These are phyloP conservation scores for Penicillium canariense DNA, from an alignment of 495 filamentous ascomycete species.

Conservation along the genomic window DNA sequence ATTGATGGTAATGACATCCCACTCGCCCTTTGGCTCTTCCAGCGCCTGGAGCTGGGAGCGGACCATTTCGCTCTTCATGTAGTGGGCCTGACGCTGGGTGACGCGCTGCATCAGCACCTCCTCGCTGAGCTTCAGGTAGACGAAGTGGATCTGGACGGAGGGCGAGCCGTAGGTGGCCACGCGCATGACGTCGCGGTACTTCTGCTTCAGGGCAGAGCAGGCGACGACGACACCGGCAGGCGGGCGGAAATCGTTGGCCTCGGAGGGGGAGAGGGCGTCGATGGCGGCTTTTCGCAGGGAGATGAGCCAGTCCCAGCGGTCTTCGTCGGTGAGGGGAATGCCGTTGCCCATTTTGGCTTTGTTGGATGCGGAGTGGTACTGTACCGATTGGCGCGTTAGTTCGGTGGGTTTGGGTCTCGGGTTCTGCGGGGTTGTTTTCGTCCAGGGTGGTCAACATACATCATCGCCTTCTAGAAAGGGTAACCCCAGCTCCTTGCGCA, in stretches of 20 bases:
- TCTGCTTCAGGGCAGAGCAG: conserved; percentile 93
- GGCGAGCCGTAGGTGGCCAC: conserved; percentile 77
- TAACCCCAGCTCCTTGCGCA: conserved; percentile 67
- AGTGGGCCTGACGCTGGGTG: conserved; percentile 71
- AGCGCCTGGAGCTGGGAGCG: conserved; percentile 82
- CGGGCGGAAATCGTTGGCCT: conserved; percentile 40
- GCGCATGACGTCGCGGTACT: conserved; percentile 96
- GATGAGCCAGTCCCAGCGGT: conserved; percentile 99
- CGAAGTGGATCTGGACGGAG: conserved; percentile 81
- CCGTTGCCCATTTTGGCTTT: conserved; percentile 91
- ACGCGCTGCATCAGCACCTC: conserved; percentile 74
- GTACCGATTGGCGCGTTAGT: conserved; percentile 7
- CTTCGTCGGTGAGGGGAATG: conserved; percentile 85
- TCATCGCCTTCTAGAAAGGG: conserved; percentile 96
- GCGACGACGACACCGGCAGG: conserved; percentile 85
- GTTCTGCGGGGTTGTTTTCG: conserved; percentile 10
- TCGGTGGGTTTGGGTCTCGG: conserved; percentile 9
- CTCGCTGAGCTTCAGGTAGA: conserved; percentile 81
- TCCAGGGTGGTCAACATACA: conserved; percentile 54
- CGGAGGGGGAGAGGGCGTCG: conserved; percentile 54
- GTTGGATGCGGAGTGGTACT: conserved; percentile 86
- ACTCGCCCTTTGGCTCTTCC: conserved; percentile 79
- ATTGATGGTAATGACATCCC: conserved; percentile 81
- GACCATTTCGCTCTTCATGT: conserved; percentile 99
- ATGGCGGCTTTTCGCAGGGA: conserved; percentile 79